These are phyloP conservation scores for Dothiorella sarmentorum DNA, from an alignment of 2,329 filamentous ascomycete species.

Conservation along the genomic window DNA sequence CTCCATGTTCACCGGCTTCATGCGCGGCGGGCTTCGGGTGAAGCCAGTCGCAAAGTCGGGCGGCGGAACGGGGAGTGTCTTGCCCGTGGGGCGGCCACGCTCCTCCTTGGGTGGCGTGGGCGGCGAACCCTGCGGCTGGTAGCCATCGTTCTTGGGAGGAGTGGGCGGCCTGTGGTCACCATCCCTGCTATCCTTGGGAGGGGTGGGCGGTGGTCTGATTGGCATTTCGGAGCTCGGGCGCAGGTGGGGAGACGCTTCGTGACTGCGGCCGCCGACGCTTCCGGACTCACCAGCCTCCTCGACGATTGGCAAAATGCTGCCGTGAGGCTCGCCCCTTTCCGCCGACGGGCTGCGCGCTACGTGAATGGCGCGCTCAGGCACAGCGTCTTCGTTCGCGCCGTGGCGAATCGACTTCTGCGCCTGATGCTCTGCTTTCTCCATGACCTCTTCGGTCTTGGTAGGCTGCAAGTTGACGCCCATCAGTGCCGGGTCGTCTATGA, in stretches of 20 bases:
- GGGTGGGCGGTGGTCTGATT: constrained; percentile 42
- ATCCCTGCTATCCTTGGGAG: constrained; percentile 39
- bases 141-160: constrained; percentile 35
- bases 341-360: constrained; percentile 56
- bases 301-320: constrained; percentile 72
- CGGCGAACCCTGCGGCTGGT: constrained; percentile 28
- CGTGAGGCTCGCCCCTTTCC: constrained; percentile 54
- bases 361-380: constrained; percentile 60
- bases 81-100: constrained; percentile 28
- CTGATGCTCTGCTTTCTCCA: constrained; percentile 59
- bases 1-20: constrained; percentile 18
- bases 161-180: constrained; percentile 34
- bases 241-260: constrained; percentile 17
- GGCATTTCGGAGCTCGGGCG: constrained; percentile 21
- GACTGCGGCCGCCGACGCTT: constrained; percentile 57
- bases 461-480: constrained; percentile 37
- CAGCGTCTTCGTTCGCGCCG: constrained; percentile 50
- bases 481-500: constrained; percentile 37
- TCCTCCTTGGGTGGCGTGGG: constrained; percentile 42
- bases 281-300: constrained; percentile 81
- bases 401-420: constrained; percentile 55
- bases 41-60: constrained; percentile 18
- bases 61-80: constrained; percentile 33
- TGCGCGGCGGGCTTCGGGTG: constrained; percentile 21
- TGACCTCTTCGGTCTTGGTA: constrained; percentile 51